A percentile compares a stretch with the other conserved stretches of the same genome.
phyloP scores from a whole-genome alignment of 257 asterid genomes.

The Thymus quinquecostatus region DNA sequence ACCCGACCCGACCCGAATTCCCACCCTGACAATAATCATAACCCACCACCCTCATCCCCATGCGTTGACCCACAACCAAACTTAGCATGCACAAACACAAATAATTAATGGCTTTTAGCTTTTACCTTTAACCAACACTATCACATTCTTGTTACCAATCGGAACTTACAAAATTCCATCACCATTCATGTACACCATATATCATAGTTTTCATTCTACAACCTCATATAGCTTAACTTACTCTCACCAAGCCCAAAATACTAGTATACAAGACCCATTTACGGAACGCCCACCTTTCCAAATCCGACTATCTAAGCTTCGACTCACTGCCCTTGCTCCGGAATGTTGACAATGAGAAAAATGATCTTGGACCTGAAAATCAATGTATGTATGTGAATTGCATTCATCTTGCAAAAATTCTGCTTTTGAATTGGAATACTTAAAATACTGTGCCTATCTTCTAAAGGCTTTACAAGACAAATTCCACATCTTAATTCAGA shows the following conservation, averaged over 20 bases:
- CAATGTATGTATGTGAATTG: neutral
- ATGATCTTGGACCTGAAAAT: slow-evolving; percentile 82
- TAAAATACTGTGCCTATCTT: neutral
- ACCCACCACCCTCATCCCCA: too few species aligned
- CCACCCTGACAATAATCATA: too few species aligned
- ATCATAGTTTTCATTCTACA: slow-evolving; percentile 41
- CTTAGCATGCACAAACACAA: too few species aligned
- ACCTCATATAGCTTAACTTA: slow-evolving; percentile 26
- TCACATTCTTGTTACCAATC: too few species aligned
- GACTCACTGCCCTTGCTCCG: slow-evolving; percentile 94
- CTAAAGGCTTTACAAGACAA: neutral
- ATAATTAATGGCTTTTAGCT: too few species aligned
- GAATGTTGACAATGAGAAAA: slow-evolving; percentile 79
- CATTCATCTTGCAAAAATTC: neutral
- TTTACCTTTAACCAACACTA: too few species aligned
- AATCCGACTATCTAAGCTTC: slow-evolving; percentile 58
- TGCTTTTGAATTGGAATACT: neutral
- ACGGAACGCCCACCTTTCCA: neutral
- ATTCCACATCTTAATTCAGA: neutral
- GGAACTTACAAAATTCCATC: slow-evolving; percentile 49
- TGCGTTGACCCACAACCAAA: too few species aligned
- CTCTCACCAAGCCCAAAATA: neutral
- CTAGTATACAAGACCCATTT: slow-evolving; percentile 15
- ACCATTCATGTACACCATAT: slow-evolving; percentile 55
- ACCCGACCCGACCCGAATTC: too few species aligned